Conservation (phyloP, 75 land plant species). For the Larix kaempferi region DNA sequence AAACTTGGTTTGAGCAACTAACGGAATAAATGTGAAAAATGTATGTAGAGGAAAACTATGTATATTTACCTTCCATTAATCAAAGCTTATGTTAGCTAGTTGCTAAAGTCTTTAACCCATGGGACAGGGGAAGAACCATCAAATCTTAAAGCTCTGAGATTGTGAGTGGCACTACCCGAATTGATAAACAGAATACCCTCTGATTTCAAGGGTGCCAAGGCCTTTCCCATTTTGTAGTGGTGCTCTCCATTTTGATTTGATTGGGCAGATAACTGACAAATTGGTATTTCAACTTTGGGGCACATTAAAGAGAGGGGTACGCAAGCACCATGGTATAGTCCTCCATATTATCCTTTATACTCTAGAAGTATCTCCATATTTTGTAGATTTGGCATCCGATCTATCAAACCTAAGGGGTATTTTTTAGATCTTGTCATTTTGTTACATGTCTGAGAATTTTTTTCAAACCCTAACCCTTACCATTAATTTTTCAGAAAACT, state of each 20-base stretch:
- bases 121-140: slow-evolving; percentile 10
- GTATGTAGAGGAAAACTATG: not conserved
- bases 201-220: slow-evolving; percentile 69
- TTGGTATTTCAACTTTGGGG: slow-evolving; percentile 82
- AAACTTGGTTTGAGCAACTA: not conserved
- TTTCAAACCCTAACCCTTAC: too few species aligned
- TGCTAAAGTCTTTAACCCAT: slow-evolving; percentile 74
- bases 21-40: not conserved
- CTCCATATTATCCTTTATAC: too few species aligned
- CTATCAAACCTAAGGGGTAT: too few species aligned
- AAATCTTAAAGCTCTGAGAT: slow-evolving; percentile 29
- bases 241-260: slow-evolving; percentile 46
- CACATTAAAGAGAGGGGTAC: slow-evolving; percentile 85
- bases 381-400: too few species aligned
- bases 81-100: slow-evolving; percentile 71
- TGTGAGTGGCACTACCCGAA: slow-evolving; percentile 80
- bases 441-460: too few species aligned
- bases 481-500: too few species aligned
- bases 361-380: too few species aligned
- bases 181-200: slow-evolving; percentile 81
- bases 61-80: slow-evolving; percentile 45
- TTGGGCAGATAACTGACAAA: slow-evolving; percentile 81
- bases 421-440: too few species aligned
- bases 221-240: slow-evolving; percentile 77
- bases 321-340: slow-evolving; percentile 94